These are phyloP conservation scores for Achlya hypogyna DNA, from an alignment of 352 stramenopile genomes.

Conservation along the genomic window DNA sequence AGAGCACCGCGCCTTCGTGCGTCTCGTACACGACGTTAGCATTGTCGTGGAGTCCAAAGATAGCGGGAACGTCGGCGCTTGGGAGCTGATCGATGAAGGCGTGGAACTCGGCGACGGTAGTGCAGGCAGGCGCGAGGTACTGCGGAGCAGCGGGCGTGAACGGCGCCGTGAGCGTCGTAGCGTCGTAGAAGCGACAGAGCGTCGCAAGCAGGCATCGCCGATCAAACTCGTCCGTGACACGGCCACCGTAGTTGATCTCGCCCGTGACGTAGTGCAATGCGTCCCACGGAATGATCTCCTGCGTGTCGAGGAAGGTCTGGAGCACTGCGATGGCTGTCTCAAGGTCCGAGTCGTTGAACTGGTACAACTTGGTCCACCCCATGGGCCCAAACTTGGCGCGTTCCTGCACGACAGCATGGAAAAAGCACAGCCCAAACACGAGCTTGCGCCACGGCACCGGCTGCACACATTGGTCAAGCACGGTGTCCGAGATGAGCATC, in stretches of 20 bases:
- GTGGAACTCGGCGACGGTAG: constrained; percentile 20
- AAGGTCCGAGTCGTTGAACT: constrained; percentile 74
- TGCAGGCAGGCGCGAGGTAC: not conserved
- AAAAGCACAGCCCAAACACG: constrained; percentile 65
- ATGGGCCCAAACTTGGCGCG: constrained; percentile 62
- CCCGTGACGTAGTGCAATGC: constrained; percentile 66
- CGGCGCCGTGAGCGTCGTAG: constrained; percentile 14
- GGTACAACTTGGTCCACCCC: constrained; percentile 69
- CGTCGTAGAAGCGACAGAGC: constrained; percentile 52
- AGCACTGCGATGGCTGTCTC: constrained; percentile 56
- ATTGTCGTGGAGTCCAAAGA: constrained; percentile 79
- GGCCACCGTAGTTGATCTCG: constrained; percentile 74
- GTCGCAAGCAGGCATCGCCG: constrained; percentile 58
- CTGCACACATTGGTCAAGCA: not conserved
- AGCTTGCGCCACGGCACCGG: constrained; percentile 27
- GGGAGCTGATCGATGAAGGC: constrained; percentile 42
- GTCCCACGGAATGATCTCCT: constrained; percentile 50
- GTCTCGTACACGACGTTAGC: constrained; percentile 59
- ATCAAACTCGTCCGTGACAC: constrained; percentile 77
- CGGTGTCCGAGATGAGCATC: constrained; percentile 17
- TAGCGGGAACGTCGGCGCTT: constrained; percentile 29
- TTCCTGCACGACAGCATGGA: constrained; percentile 69
- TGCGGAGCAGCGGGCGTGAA: not conserved
- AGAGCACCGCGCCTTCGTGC: constrained; percentile 42
- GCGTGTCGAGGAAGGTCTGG: constrained; percentile 30